Evolutionary conservation across 202 grass and related monocot genomes (phyloP).

Genomic region (Schoenoplectus tabernaemontani): DNA sequence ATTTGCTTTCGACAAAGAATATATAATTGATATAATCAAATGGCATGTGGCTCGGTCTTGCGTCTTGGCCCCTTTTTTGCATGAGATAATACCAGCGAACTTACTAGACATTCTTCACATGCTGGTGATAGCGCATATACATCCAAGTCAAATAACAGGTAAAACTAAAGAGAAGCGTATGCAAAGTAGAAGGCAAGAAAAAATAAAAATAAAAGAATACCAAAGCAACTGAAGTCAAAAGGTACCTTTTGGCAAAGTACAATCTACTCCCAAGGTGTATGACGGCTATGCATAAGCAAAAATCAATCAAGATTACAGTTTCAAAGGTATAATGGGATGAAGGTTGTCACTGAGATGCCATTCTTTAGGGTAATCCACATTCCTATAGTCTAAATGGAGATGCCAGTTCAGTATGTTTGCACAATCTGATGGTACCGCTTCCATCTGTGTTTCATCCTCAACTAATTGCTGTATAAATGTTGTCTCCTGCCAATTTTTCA

Average conservation of each 20-base stretch:
- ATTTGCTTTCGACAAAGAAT: conserved; percentile 17
- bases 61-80: not conserved
- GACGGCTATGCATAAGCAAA: not conserved
- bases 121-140: not conserved
- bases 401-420: conserved; percentile 95
- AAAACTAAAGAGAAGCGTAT: not conserved
- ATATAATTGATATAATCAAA: conserved; percentile 12
- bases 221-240: not conserved
- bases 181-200: not conserved
- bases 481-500: conserved; percentile 60
- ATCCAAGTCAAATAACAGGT: not conserved
- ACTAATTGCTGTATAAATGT: conserved; percentile 78
- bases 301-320: conserved; percentile 32
- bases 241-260: not conserved
- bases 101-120: not conserved
- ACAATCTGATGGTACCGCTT: conserved; percentile 80
- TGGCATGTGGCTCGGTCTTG: conserved; percentile 1
- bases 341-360: conserved; percentile 64
- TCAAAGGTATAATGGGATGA: conserved; percentile 63
- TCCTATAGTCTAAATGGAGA: conserved; percentile 64
- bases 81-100: not conserved
- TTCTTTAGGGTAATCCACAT: conserved; percentile 71
- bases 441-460: conserved; percentile 97
- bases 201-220: not conserved
- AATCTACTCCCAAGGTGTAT: not conserved